Percentiles rank a stretch among this genome's conserved stretches.
Evolutionary conservation across 2,329 filamentous ascomycete species (phyloP).

Genomic region (Cryphonectria japonica): DNA sequence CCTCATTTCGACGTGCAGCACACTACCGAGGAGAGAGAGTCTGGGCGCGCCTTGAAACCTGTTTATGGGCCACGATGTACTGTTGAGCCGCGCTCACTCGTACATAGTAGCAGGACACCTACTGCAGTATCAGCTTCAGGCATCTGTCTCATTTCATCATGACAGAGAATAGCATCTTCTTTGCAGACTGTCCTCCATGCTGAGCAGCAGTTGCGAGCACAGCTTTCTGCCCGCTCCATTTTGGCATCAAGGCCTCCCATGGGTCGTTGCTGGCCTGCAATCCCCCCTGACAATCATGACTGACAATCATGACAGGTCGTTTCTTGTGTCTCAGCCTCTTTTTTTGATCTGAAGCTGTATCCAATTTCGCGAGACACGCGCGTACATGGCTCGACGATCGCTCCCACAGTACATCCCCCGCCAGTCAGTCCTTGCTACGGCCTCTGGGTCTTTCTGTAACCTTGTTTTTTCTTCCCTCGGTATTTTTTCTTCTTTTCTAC

Average conservation of each 20-base stretch:
- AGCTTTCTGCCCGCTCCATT: background rate
- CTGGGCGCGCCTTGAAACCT: constrained; percentile 14
- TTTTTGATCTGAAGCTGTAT: constrained; percentile 3
- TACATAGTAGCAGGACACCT: background rate
- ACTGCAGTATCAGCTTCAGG: background rate
- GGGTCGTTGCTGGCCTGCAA: background rate
- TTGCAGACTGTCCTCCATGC: background rate
- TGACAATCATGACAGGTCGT: constrained; percentile 25
- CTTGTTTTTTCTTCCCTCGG: too few relatives aligned
- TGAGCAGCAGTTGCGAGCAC: background rate
- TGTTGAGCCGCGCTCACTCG: background rate
- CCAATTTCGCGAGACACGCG: background rate
- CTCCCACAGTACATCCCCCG: background rate
- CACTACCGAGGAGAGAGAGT: constrained; percentile 10
- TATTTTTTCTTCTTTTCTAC: background rate
- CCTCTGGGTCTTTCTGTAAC: background rate
- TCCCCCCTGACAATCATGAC: constrained; percentile 12
- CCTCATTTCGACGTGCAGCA: constrained; percentile 27
- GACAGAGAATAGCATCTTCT: background rate
- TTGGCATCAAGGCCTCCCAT: background rate
- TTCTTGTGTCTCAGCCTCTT: constrained; percentile 21
- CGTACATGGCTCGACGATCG: background rate
- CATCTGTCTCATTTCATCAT: background rate
- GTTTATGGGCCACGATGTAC: constrained; percentile 12
- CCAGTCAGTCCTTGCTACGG: background rate